Evolutionary conservation across 768 basidiomycete genomes (phyloP).

Genomic region (Trametes cubensis): DNA sequence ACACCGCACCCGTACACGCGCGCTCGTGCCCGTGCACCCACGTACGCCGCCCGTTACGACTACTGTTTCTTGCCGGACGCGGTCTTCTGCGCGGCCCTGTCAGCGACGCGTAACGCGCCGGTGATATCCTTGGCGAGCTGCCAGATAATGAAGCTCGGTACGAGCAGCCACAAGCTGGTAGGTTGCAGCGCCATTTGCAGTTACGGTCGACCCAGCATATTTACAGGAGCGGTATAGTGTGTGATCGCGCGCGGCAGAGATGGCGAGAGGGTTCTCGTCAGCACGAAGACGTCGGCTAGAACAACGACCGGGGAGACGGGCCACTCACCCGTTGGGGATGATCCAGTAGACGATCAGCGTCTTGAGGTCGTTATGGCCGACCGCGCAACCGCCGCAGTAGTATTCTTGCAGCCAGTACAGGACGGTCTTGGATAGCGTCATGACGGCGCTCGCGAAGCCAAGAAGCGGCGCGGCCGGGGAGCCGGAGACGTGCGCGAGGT

Average conservation of each 20-base stretch:
- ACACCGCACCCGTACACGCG: too few relatives aligned
- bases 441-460: constrained; percentile 70
- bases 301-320: not conserved
- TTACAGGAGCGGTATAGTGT: too few relatives aligned
- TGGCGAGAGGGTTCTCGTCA: not conserved
- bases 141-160: constrained; percentile 63
- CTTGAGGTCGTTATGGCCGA: constrained; percentile 68
- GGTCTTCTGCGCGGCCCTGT: constrained; percentile 32
- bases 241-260: too few relatives aligned
- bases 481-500: constrained; percentile 62
- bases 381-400: constrained; percentile 65
- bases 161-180: constrained; percentile 72
- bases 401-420: constrained; percentile 85
- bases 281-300: not conserved
- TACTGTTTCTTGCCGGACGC: constrained; percentile 39
- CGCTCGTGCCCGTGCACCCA: too few relatives aligned
- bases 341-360: constrained; percentile 66
- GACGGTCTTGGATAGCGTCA: constrained; percentile 85
- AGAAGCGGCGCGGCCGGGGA: constrained; percentile 72
- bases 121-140: constrained; percentile 67
- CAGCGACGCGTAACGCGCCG: constrained; percentile 41
- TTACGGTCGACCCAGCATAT: not conserved
- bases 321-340: constrained; percentile 75
- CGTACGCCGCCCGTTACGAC: constrained; percentile 2
- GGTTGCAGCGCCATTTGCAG: not conserved